Evolutionary conservation across 1,139 yeast species (phyloP).

Genomic region (Sugiyamaella castrensis): DNA sequence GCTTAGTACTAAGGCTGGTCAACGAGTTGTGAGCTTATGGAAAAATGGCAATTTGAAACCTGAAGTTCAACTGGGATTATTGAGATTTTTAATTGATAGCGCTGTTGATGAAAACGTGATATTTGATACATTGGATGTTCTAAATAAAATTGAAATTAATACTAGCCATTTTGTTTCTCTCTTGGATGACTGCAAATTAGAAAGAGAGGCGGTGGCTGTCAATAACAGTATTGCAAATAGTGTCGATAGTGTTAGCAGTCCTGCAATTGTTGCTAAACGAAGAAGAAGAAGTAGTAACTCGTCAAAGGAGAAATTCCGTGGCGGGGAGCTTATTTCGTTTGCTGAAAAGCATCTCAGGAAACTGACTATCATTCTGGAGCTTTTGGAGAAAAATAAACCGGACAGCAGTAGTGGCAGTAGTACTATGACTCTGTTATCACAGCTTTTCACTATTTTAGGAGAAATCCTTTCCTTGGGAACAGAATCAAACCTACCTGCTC

Average conservation of each 20-base stretch:
- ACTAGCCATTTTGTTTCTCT: slow-evolving; percentile 48
- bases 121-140: slow-evolving; percentile 56
- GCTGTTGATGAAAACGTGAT: slow-evolving; percentile 45
- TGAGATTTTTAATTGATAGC: slow-evolving; percentile 57
- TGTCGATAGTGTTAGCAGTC: slow-evolving; percentile 38
- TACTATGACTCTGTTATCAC: slow-evolving; percentile 38
- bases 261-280: slow-evolving; percentile 46
- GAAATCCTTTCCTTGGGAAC: slow-evolving; percentile 86
- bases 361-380: slow-evolving; percentile 74
- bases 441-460: slow-evolving; percentile 64
- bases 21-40: slow-evolving; percentile 56
- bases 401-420: slow-evolving; percentile 43
- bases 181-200: slow-evolving; percentile 49
- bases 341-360: slow-evolving; percentile 79
- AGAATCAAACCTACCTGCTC: slow-evolving; percentile 87
- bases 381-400: slow-evolving; percentile 55
- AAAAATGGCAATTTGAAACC: slow-evolving; percentile 44
- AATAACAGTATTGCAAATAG: slow-evolving; percentile 33
- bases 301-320: slow-evolving; percentile 69
- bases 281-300: slow-evolving; percentile 79
- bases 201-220: slow-evolving; percentile 38
- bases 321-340: slow-evolving; percentile 61
- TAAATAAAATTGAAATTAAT: slow-evolving; percentile 49
- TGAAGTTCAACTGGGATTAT: slow-evolving; percentile 57
- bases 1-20: slow-evolving; percentile 50